A percentile compares a stretch with the other conserved stretches of the same genome.
Conservation (phyloP, 768 basidiomycete genomes). For the Auriscalpium orientale region DNA sequence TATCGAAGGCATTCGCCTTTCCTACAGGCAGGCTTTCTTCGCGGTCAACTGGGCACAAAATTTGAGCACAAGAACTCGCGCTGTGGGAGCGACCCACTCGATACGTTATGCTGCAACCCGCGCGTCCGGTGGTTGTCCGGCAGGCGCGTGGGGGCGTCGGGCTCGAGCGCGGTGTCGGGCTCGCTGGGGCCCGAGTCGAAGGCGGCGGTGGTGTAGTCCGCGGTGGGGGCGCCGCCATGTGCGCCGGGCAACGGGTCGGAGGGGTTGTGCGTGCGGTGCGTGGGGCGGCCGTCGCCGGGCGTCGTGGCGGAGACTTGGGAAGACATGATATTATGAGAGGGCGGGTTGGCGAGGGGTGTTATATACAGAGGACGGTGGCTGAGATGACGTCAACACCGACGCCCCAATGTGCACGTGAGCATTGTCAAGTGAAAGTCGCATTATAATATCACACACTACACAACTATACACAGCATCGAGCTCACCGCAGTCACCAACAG, state of each 20-base stretch:
- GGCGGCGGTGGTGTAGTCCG: constrained; percentile 33
- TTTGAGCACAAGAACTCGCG: constrained; percentile 3
- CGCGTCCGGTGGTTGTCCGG: not conserved
- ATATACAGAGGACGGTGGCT: too few species aligned
- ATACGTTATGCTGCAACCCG: not conserved
- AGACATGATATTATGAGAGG: too few species aligned
- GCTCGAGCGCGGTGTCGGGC: constrained; percentile 6
- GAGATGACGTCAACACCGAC: too few species aligned
- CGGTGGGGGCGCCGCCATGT: constrained; percentile 18
- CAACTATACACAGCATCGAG: too few species aligned
- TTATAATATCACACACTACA: too few species aligned
- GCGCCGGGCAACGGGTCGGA: constrained; percentile 43
- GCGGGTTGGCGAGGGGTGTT: too few species aligned
- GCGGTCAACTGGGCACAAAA: constrained; percentile 17
- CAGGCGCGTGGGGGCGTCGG: not conserved
- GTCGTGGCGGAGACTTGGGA: too few species aligned
- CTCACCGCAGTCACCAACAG: too few species aligned
- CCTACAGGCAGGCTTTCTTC: constrained; percentile 28
- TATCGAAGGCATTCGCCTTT: constrained; percentile 41
- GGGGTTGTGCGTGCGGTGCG: constrained; percentile 40
- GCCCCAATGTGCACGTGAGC: too few species aligned
- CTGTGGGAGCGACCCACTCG: constrained; percentile 24
- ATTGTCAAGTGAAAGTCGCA: too few species aligned
- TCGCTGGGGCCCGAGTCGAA: constrained; percentile 25
- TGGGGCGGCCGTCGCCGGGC: constrained; percentile 18